Evolutionary conservation across 805 yeast genomes (phyloP).

Genomic region (Kuraishia floccosa): DNA sequence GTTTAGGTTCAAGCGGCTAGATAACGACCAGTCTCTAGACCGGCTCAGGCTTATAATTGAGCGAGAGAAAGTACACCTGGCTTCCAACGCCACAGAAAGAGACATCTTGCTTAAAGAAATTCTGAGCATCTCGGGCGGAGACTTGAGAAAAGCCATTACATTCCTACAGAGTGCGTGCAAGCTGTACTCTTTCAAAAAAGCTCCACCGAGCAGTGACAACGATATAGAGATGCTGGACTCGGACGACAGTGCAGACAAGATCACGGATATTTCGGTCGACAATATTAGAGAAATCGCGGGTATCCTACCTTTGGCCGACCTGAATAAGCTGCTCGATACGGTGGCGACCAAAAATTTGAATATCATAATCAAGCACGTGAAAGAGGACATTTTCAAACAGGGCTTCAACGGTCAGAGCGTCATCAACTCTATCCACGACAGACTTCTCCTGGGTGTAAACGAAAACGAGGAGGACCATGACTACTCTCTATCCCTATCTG

Average conservation of each 20-base stretch:
- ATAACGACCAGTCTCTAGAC: slow-evolving; percentile 53
- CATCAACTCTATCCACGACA: slow-evolving; percentile 18
- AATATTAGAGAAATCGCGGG: slow-evolving; percentile 20
- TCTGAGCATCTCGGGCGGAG: slow-evolving; percentile 73
- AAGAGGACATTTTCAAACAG: slow-evolving; percentile 14
- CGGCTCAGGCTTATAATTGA: slow-evolving; percentile 56
- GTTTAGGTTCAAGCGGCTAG: slow-evolving; percentile 78
- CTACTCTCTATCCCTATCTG: slow-evolving; percentile 40
- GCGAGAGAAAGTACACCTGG: slow-evolving; percentile 25
- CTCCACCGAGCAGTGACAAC: slow-evolving; percentile 4
- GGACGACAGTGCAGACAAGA: too few species aligned
- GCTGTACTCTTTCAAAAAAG: slow-evolving; percentile 21
- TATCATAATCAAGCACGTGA: slow-evolving; percentile 13
- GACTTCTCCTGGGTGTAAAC: slow-evolving; percentile 12
- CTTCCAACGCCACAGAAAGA: slow-evolving; percentile 18
- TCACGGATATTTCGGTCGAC: slow-evolving; percentile 2
- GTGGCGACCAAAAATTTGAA: slow-evolving; percentile 12
- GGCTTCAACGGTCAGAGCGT: slow-evolving; percentile 21
- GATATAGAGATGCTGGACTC: slow-evolving; percentile 19
- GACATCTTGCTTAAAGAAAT: slow-evolving; percentile 50
- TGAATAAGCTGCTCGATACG: slow-evolving; percentile 8
- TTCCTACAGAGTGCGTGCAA: slow-evolving; percentile 76
- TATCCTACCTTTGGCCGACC: slow-evolving; percentile 12
- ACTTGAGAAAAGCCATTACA: slow-evolving; percentile 87
- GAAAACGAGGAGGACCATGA: slow-evolving; percentile 14